Evolutionary conservation across 1,284 basidiomycete species (phyloP).

Genomic region (Cutaneotrichosporon dermatis): DNA sequence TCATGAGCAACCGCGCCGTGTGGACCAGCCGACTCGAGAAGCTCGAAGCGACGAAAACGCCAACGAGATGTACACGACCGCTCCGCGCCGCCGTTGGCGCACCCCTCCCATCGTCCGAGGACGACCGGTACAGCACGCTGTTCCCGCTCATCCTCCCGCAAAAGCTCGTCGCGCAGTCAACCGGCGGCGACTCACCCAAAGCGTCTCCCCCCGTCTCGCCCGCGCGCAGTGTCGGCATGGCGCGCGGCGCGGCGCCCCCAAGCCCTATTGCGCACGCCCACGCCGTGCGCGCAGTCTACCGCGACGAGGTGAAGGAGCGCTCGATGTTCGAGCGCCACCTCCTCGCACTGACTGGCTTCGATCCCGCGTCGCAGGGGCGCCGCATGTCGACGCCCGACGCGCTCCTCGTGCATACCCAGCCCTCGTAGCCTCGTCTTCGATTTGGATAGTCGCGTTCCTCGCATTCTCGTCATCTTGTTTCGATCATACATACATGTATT

Average conservation of each 20-base stretch:
- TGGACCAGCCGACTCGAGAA: constrained; percentile 60
- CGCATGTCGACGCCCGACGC: constrained; percentile 17
- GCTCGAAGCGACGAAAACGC: constrained; percentile 37
- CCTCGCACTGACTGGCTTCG: constrained; percentile 15
- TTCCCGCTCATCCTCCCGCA: constrained; percentile 49
- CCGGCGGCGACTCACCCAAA: constrained; percentile 14
- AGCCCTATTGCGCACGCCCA: constrained; percentile 4
- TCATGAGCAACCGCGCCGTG: constrained; percentile 59
- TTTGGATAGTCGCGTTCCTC: too few relatives aligned
- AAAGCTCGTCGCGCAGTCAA: constrained; percentile 19
- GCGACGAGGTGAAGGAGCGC: constrained; percentile 13
- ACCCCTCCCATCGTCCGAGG: constrained; percentile 29
- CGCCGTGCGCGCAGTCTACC: constrained; percentile 14
- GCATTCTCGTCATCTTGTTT: too few relatives aligned
- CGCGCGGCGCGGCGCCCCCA: not conserved
- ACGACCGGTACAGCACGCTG: constrained; percentile 46
- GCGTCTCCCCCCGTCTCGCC: constrained; percentile 4
- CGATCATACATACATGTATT: too few relatives aligned
- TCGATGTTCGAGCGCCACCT: constrained; percentile 11
- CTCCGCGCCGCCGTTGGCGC: constrained; percentile 26
- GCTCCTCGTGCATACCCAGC: constrained; percentile 7
- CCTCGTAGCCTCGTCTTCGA: not conserved
- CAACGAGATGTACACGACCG: constrained; percentile 11
- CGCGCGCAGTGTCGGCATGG: constrained; percentile 3
- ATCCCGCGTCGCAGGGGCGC: constrained; percentile 1